Evolutionary conservation across 768 basidiomycete genomes (phyloP).

Genomic region (Cystofilobasidium ferigula): DNA sequence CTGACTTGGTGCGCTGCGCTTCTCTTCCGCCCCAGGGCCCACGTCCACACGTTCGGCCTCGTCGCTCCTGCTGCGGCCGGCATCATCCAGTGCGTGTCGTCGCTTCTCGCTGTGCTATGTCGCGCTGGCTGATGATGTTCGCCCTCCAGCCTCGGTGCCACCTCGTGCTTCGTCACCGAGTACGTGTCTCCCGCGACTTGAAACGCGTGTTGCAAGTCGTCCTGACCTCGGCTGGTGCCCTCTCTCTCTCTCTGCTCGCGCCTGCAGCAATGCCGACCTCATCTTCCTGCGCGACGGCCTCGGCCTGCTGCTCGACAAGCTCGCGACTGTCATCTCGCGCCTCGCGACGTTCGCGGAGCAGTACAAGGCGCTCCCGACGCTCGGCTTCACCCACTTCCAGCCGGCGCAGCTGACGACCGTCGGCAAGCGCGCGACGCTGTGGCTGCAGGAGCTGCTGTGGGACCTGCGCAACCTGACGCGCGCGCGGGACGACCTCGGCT

Average conservation of each 20-base stretch:
- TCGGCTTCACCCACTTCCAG: slow-evolving; percentile 98
- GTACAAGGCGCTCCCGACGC: slow-evolving; percentile 76
- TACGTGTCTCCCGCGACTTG: no score
- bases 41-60: slow-evolving; percentile 91
- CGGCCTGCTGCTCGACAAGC: slow-evolving; percentile 68
- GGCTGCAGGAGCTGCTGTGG: slow-evolving; percentile 97
- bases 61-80: slow-evolving; percentile 90
- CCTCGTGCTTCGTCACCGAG: slow-evolving; percentile 99
- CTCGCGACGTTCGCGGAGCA: slow-evolving; percentile 72
- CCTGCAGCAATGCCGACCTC: slow-evolving; percentile 80
- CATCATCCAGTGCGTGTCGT: slow-evolving; percentile 68
- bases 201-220: no score
- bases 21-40: slow-evolving; percentile 45
- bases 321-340: slow-evolving; percentile 81
- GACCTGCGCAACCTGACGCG: slow-evolving; percentile 86
- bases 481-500: slow-evolving; percentile 81
- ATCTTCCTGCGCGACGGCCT: slow-evolving; percentile 89
- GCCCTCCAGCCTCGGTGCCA: slow-evolving; percentile 68
- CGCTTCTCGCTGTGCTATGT: slow-evolving; percentile 19
- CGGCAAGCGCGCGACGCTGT: slow-evolving; percentile 88
- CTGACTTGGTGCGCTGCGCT: neutral
- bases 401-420: slow-evolving; percentile 97
- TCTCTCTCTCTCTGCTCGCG: neutral
- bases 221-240: neutral
- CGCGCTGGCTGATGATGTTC: no score